Conservation (phyloP, 139 green algal species). For the Coelastrella sp. region DNA sequence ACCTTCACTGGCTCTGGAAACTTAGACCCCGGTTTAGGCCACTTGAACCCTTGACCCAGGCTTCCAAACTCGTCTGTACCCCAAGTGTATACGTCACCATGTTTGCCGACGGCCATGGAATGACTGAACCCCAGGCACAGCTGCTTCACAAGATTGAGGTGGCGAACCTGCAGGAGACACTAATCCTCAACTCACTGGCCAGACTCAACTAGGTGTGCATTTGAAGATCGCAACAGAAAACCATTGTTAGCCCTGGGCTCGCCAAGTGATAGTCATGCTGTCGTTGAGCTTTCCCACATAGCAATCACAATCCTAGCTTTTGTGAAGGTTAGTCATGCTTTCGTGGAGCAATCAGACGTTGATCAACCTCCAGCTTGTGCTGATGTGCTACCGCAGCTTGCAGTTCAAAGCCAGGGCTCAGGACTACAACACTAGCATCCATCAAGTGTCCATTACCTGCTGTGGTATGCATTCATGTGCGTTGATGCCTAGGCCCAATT, state of each 20-base stretch:
- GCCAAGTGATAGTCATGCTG: too few relatives aligned
- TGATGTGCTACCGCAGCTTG: too few relatives aligned
- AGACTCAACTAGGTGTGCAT: too few relatives aligned
- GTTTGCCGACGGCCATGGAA: constrained; percentile 45
- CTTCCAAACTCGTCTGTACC: constrained; percentile 60
- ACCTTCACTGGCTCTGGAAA: neutral
- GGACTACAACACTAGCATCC: neutral
- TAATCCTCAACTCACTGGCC: neutral
- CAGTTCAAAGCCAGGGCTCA: too few relatives aligned
- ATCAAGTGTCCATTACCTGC: constrained; percentile 28
- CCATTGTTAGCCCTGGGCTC: too few relatives aligned
- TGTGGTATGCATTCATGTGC: constrained; percentile 57
- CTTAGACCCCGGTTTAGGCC: neutral
- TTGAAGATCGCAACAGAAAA: too few relatives aligned
- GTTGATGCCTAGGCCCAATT: constrained; percentile 51
- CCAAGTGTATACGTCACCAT: constrained; percentile 42
- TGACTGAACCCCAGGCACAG: constrained; percentile 56
- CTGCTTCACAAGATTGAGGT: constrained; percentile 4
- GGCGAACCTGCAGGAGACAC: neutral
- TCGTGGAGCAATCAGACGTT: too few relatives aligned
- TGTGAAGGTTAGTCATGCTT: too few relatives aligned
- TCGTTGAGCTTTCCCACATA: too few relatives aligned
- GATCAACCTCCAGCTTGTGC: too few relatives aligned
- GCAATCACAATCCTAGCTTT: too few relatives aligned
- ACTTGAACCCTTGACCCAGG: constrained; percentile 55